Base-by-base conservation (phyloP, 2,329 filamentous ascomycete species). In the Colletotrichum destructivum region DNA sequence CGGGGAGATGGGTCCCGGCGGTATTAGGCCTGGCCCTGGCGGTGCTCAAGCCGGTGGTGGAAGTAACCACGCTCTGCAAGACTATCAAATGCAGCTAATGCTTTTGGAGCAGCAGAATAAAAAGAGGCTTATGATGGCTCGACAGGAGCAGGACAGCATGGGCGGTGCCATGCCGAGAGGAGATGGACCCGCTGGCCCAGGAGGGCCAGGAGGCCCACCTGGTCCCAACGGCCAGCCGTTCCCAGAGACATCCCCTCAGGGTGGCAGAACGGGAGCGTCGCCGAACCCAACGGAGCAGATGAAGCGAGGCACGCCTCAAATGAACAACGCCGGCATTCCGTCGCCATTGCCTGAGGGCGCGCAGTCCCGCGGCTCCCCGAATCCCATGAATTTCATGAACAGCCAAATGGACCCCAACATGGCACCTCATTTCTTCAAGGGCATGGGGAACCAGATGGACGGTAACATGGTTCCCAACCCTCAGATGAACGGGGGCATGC, bases 41-140 rank as follows among this genome's bases (percentile, higher is more conserved):
- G 85, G 82, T 69, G 82, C 81, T 44, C 86, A 86, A 74, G 83
- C 82, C 18, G 86, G 82, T 73, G 87, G 83, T 76, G 87, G 85
- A 62, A 93, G 92, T 81, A 96, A 94, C 79, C 93, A 95, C 80
- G 93, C 93, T 26, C 86, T 96, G 56, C 93, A 95, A 81, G 93
- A 96, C 80, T 96, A 96, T 77, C 93, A 96, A 84, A 95, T 95
- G 93, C 93, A 96, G 80, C 84, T 96, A 79, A 96, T 95, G 93
- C 83, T 95, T 61, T 87, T 96, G 18, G 93, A 96, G 82, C 93
- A 95, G 82, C 93, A 96, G 82, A 96, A 96, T 77, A 96, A 95
- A 86, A 95, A 95, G 82, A 87, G 93, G 21, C 86, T 96, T 60
- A 91, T 95, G 86, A 94, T 95, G 93, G 93, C 93, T 47, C 90